A percentile compares a stretch with the other conserved stretches of the same genome.
Conservation (phyloP, 2,329 filamentous ascomycete species). For the Ophiognomonia clavigignenti-juglandacearum region DNA sequence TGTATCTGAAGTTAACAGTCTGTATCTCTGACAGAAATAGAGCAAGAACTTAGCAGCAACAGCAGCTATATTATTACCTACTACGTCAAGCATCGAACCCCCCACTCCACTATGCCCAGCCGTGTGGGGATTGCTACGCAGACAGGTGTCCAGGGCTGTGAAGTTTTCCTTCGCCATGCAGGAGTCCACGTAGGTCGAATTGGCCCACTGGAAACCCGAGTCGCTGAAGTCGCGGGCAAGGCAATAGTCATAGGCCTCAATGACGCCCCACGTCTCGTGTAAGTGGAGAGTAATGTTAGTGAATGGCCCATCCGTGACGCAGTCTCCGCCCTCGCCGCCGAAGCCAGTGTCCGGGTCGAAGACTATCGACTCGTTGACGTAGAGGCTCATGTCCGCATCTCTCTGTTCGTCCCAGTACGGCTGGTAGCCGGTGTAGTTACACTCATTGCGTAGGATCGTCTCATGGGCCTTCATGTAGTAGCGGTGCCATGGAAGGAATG, state of each 20-base stretch:
- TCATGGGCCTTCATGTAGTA: conserved; percentile 29
- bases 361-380: conserved; percentile 22
- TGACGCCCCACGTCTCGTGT: not conserved
- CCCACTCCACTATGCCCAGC: conserved; percentile 22
- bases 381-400: conserved; percentile 20
- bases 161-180: not conserved
- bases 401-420: conserved; percentile 31
- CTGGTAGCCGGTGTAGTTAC: conserved; percentile 21
- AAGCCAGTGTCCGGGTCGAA: conserved; percentile 28
- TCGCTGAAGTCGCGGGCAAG: conserved; percentile 5
- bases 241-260: conserved; percentile 4
- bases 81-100: conserved; percentile 17
- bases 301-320: conserved; percentile 30
- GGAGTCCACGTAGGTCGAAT: not conserved
- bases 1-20: conserved; percentile 23
- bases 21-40: conserved; percentile 21
- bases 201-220: not conserved
- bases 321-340: conserved; percentile 28
- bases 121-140: conserved; percentile 19
- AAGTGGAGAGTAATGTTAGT: conserved; percentile 25
- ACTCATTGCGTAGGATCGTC: conserved; percentile 26
- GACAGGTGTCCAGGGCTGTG: conserved; percentile 18
- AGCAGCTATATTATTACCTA: not conserved
- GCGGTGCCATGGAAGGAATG: conserved; percentile 32
- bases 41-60: conserved; percentile 10